Evolutionary conservation across 805 yeast species (phyloP), one percentile per base, ranked within the genome.

Genomic region (Lipomyces kockii): DNA sequence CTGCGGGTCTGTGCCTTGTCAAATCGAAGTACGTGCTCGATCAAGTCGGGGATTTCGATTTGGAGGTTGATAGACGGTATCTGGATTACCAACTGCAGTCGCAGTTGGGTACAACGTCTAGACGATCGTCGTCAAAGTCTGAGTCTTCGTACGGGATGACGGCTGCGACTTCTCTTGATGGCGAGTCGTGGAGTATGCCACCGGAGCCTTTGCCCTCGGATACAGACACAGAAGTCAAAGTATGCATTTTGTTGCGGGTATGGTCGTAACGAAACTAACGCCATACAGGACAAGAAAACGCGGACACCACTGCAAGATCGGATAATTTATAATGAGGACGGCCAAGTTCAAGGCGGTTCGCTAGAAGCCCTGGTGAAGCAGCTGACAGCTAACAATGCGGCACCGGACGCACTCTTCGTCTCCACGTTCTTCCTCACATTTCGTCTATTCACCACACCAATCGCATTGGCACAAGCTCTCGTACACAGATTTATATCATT

Each of bases 261-360:
- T 20, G 12, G 37, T 6, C 43, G 35, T 34, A n/a, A 11, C 3
- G 20, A 43, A 7, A 43, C 49, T 43, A 43, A 43, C 22, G 22
- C 20, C 49, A 8, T 43, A n/a, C 49, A 43, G 49, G 49, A n/a
- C 49, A 43, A 43, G 22, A 43, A 43, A 43, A 17, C 49, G 22
- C 49, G 49, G 4, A 43, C 49, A 5, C 62, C 71, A 25, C 61
- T 63, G 9, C 59, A 56, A 27, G 73, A 66, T 39, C 69, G 73
- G 20, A 49, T 71, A 58, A 78, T 86, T 37, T 86, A 85, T 72
- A 92, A 90, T 69, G 79, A 86, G 25, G 86, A 85, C 67, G 95
- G 93, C 1, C 83, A 83, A 62, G 83, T 92, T 49, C 89, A 89
- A 76, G 98, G 97, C 61, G 98, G 97, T 4, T 85, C 96, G 0